Percentiles rank a stretch among this genome's conserved stretches.
These are phyloP conservation scores for Amaranthus palmeri DNA, from an alignment of 148 eudicot genomes.

Conservation along the genomic window DNA sequence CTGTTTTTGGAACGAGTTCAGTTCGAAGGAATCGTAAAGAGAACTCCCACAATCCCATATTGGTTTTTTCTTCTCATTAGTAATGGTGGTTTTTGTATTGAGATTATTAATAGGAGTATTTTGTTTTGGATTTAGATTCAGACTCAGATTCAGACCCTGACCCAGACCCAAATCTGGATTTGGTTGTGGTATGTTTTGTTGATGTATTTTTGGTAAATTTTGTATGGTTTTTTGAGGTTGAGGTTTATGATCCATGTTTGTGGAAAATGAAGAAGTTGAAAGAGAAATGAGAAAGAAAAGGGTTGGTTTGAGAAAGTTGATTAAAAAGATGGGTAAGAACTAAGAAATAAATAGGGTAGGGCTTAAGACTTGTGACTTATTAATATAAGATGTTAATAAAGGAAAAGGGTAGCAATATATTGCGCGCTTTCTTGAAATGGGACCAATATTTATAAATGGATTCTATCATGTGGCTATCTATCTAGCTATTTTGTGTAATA, in stretches of 20 bases:
- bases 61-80: not conserved
- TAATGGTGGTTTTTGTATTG: not conserved
- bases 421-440: slow-evolving; percentile 3
- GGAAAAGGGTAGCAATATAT: slow-evolving; percentile 10
- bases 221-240: slow-evolving; percentile 2
- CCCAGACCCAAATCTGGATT: not conserved
- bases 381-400: slow-evolving; percentile 4
- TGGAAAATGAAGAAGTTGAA: not conserved
- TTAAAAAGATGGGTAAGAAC: not conserved
- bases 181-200: not conserved
- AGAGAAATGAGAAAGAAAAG: not conserved
- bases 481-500: no score
- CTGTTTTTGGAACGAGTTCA: slow-evolving; percentile 55
- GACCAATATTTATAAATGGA: slow-evolving; percentile 1
- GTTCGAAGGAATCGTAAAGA: slow-evolving; percentile 84
- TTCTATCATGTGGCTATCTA: slow-evolving; percentile 13
- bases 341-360: not conserved
- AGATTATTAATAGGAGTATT: not conserved
- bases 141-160: no score
- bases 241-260: slow-evolving; percentile 17
- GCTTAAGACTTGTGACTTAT: not conserved
- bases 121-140: not conserved
- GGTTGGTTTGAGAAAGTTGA: not conserved
- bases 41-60: slow-evolving; percentile 85
- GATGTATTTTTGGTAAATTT: slow-evolving; percentile 10